These are phyloP conservation scores for Scedosporium aurantiacum DNA, from an alignment of 2,329 filamentous ascomycete species.

Conservation along the genomic window DNA sequence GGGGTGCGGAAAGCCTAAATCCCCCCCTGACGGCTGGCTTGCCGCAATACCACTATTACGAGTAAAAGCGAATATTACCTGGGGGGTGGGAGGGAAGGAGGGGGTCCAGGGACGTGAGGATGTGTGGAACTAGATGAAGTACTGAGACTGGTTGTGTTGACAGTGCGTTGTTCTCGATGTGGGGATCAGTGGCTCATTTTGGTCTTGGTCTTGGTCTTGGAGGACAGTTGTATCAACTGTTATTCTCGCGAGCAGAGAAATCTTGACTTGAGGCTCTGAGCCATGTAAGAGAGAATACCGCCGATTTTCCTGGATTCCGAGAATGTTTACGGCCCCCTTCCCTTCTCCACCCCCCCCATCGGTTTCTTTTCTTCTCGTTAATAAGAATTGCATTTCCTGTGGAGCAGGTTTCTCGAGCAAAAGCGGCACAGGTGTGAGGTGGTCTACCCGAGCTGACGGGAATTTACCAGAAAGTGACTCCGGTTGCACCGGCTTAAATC, in stretches of 20 bases:
- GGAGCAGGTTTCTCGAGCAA: not conserved
- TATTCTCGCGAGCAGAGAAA: not conserved
- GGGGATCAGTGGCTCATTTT: too few species aligned
- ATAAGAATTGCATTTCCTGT: not conserved
- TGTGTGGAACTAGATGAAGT: too few species aligned
- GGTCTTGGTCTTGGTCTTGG: too few species aligned
- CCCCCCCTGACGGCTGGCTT: too few species aligned
- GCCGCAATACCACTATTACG: too few species aligned
- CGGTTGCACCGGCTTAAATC: conserved; percentile 6
- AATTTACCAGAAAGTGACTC: not conserved
- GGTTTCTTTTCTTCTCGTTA: not conserved
- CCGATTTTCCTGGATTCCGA: conserved; percentile 1
- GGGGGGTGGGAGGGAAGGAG: too few species aligned
- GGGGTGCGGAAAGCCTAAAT: too few species aligned
- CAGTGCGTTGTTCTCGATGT: too few species aligned
- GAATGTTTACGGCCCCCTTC: conserved; percentile 5
- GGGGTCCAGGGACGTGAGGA: too few species aligned
- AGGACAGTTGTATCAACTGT: too few species aligned
- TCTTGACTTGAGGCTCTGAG: not conserved
- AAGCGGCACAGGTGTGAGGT: not conserved
- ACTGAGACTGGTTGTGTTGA: too few species aligned
- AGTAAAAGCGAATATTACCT: too few species aligned
- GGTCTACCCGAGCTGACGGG: conserved; percentile 5
- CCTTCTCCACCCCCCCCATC: conserved; percentile 2
- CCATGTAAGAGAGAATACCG: not conserved